Percentiles rank a stretch among this genome's conserved stretches.
Conservation (phyloP, 441 rosid species). For the Jatropha podagrica region DNA sequence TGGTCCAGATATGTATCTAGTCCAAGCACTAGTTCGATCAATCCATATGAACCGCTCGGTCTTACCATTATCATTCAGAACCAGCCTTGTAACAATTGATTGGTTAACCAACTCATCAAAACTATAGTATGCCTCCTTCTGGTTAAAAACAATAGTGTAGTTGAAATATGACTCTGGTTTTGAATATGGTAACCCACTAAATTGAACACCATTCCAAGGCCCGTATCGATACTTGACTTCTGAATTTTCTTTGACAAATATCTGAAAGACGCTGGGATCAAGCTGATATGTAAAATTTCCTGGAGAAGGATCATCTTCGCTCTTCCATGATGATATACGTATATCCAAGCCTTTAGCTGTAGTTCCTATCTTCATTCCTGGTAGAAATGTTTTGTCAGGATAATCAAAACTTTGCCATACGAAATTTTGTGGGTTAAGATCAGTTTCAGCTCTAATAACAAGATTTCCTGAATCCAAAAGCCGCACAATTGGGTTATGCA, state of each 20-base stretch:
- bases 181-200: background rate
- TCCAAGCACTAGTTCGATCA: background rate
- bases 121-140: background rate
- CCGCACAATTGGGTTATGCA: constrained; percentile 28
- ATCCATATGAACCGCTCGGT: background rate
- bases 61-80: background rate
- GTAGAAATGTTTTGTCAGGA: constrained; percentile 59
- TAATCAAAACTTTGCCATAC: constrained; percentile 71
- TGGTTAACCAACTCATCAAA: background rate
- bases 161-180: background rate
- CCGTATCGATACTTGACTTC: background rate
- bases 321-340: constrained; percentile 8
- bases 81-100: background rate
- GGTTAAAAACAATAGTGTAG: background rate
- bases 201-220: constrained; percentile 7
- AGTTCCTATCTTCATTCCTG: constrained; percentile 48
- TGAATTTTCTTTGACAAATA: background rate
- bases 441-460: constrained; percentile 24
- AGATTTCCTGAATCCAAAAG: constrained; percentile 44
- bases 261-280: background rate
- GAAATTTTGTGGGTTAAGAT: constrained; percentile 5
- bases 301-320: constrained; percentile 16
- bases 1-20: background rate
- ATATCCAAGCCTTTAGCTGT: background rate
- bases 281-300: background rate